Evolutionary conservation across 306 rosid genomes (phyloP), one percentile per base, ranked within the genome.

Genomic region (Cucurbita moschata): DNA sequence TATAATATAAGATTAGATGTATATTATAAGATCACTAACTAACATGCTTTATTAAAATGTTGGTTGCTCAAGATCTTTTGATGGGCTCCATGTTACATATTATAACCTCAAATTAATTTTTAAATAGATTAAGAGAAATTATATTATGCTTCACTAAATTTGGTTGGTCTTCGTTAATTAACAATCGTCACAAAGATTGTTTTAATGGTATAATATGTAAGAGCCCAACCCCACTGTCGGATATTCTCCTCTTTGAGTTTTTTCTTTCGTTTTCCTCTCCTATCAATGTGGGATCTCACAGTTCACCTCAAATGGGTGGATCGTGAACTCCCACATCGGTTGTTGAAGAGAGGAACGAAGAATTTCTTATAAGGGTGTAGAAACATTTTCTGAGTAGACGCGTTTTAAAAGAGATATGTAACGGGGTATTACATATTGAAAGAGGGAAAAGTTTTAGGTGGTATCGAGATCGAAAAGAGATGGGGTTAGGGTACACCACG

Each of bases 401-500:
- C 35, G 35, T 30, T 30, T 30, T 30, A 26, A 26, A 1, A 26
- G 30, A 0, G 30, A 26, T 26, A 26, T 2, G 30, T 26, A 26
- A 26, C 30, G 30, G 30, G 3, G 3, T 4, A 12, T 21, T 68
- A 23, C 8, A 4, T 19, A 68, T 13, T 1, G 30, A 26, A 68
- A 49, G n/a, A 37, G 15, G 19, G 26, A 49, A 68, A 15, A 7
- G 21, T 21, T 43, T 16, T 0, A 51, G 15, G 71, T 63, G 71
- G 9, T 64, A 65, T 66, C 39, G 7, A 19, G 11, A 82, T 84
- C 80, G 92, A 83, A 83, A 86, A 76, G 81, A 77, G 85, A 88
- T 35, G 86, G 79, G 82, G 85, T 83, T 86, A 83, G 78, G 88
- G 89, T 77, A 86, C 74, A 79, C 86, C 97, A 90, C 97, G 94